Base-by-base conservation (phyloP, 2,329 filamentous ascomycete genomes). In the Daldinia sp. region DNA sequence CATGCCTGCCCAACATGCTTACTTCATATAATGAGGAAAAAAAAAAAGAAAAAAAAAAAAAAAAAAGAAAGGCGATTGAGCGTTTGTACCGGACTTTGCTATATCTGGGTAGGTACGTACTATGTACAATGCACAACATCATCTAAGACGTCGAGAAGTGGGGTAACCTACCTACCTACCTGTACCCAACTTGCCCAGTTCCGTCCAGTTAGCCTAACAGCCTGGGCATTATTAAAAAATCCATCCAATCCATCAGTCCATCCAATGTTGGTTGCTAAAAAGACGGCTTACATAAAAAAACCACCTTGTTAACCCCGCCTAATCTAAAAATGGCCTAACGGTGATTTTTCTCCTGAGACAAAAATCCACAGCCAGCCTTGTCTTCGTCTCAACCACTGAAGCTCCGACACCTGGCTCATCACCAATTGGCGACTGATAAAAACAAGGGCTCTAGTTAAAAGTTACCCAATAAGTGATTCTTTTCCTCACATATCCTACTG, bases 341-440 rank as follows among this genome's bases (percentile, higher is more conserved):
- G 12, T 15, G 20, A 48, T 42, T 6, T 18, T 13, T 46, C 44
- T 33, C 33, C 20, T 12, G 18, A 20, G 50, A 37, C 18, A 12
- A 44, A 15, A 26, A 50, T 48, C 15, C 56, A 37, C 54, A 39
- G 50, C 56, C 58, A 68, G 66, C 66, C 66, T 68, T 56, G 58
- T 59, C 30, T 6, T 26, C 12, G 33, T 50, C 12, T 20, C 41
- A 58, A 60, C 65, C 63, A 68, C 65, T 66, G 53, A 64, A 60
- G 59, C 61, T 61, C 54, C 53, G 48, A 70, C 65, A 61, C 68
- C 59, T 68, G 65, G 63, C 51, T 64, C 18, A 18, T 54, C 51
- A 39, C 18, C 51, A 39, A 54, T 39, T 54, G 51, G 18, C 26
- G 12, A 26, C 26, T 35, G 28, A 28, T 48, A 51, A 51, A 7